Evolutionary conservation across 768 basidiomycete species (phyloP).

Genomic region (Phylloporus sp.): DNA sequence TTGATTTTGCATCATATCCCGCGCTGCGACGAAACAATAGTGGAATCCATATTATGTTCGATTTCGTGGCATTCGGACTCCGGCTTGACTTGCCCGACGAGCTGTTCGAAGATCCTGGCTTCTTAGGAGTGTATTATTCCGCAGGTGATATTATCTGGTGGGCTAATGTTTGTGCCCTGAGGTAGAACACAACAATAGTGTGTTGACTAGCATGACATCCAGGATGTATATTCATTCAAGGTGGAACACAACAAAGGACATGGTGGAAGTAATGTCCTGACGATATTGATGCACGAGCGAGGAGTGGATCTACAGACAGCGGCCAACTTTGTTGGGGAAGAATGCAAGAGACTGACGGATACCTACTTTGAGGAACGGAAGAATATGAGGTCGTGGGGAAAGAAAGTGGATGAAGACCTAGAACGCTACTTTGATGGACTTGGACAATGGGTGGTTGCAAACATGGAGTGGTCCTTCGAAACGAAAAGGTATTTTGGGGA

Average conservation of each 20-base stretch:
- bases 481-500: constrained; percentile 65
- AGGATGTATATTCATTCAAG: constrained; percentile 73
- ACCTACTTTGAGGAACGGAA: constrained; percentile 44
- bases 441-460: constrained; percentile 60
- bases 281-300: constrained; percentile 59
- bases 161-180: constrained; percentile 53
- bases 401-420: constrained; percentile 47
- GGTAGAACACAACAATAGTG: not conserved
- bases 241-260: constrained; percentile 68
- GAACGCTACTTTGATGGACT: constrained; percentile 51
- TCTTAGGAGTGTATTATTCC: constrained; percentile 52
- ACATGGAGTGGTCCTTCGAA: constrained; percentile 69
- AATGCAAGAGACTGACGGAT: constrained; percentile 49
- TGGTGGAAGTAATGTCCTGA: constrained; percentile 63
- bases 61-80: constrained; percentile 56
- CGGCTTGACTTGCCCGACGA: constrained; percentile 62
- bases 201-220: constrained; percentile 7
- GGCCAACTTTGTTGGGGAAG: constrained; percentile 50
- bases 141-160: constrained; percentile 66
- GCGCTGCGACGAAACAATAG: constrained; percentile 65
- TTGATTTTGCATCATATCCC: constrained; percentile 51
- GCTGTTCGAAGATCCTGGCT: constrained; percentile 52
- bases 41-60: constrained; percentile 61
- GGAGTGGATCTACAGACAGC: constrained; percentile 54
- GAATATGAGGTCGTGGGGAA: constrained; percentile 47